phyloP scores from a whole-genome alignment of 306 rosid genomes.

The Vigna unguiculata region DNA sequence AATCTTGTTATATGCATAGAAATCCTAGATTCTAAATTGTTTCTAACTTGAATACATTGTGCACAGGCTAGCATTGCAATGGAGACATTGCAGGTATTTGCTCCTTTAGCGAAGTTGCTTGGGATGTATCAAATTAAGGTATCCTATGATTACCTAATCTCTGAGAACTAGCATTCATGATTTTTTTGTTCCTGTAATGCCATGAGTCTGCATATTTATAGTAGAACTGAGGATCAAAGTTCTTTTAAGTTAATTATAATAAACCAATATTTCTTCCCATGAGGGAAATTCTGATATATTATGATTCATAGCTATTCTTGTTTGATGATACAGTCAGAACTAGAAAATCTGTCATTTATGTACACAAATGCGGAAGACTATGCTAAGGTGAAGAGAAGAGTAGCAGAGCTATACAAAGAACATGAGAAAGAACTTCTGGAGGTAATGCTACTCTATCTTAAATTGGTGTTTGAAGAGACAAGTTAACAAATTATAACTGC shows the following conservation, averaged over 20 bases:
- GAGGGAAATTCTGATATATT: constrained; percentile 24
- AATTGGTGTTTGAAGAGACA: constrained; percentile 32
- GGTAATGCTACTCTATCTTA: constrained; percentile 57
- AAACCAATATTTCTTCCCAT: constrained; percentile 20
- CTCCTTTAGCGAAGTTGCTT: constrained; percentile 99
- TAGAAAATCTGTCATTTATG: constrained; percentile 96
- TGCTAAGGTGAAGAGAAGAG: constrained; percentile 91
- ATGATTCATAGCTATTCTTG: constrained; percentile 30
- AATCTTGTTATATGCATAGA: constrained; percentile 15
- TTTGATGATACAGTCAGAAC: constrained; percentile 79
- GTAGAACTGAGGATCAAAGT: constrained; percentile 18
- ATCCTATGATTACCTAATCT: constrained; percentile 37
- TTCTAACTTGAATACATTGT: constrained; percentile 45
- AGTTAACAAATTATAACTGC: constrained; percentile 23
- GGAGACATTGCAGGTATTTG: constrained; percentile 98
- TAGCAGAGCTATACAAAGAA: constrained; percentile 80
- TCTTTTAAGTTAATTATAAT: constrained; percentile 29
- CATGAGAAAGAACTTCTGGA: constrained; percentile 94
- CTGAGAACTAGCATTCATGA: constrained; percentile 29
- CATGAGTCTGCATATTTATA: constrained; percentile 11
- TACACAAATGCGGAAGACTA: constrained; percentile 93
- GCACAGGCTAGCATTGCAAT: constrained; percentile 89
- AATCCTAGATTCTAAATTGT: constrained; percentile 12
- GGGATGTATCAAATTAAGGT: constrained; percentile 99
- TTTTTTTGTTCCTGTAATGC: constrained; percentile 30